phyloP scores from a whole-genome alignment of 129 eudicot species.

The Tanacetum coccineum region DNA sequence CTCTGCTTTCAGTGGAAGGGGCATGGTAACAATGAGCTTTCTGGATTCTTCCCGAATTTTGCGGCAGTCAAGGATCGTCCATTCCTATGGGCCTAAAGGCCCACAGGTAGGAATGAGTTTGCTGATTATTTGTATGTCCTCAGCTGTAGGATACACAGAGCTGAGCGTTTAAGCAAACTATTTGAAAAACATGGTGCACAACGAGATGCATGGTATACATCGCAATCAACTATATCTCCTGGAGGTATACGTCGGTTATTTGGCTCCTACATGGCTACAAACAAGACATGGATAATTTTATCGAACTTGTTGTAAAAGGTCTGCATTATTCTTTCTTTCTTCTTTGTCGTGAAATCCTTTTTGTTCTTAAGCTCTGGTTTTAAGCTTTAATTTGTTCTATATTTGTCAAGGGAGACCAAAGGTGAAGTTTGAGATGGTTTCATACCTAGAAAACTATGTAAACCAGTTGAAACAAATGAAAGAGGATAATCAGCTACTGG shows the following conservation, averaged over 20 bases:
- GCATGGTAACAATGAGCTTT: conserved; percentile 91
- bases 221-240: conserved; percentile 12
- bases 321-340: conserved; percentile 4
- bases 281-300: conserved; percentile 48
- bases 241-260: conserved; percentile 63
- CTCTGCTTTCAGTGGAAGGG: conserved; percentile 66
- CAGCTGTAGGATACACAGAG: conserved; percentile 79
- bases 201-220: conserved; percentile 53
- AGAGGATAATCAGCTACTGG: conserved; percentile 75
- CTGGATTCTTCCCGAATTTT: conserved; percentile 51
- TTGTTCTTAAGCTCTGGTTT: not conserved
- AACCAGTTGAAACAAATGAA: conserved; percentile 61
- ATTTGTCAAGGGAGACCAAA: conserved; percentile 53
- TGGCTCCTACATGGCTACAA: conserved; percentile 66
- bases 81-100: conserved; percentile 86
- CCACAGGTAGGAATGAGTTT: conserved; percentile 86
- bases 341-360: not conserved
- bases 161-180: conserved; percentile 67
- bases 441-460: conserved; percentile 58
- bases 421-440: conserved; percentile 60
- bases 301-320: conserved; percentile 61
- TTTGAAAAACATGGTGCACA: conserved; percentile 50
- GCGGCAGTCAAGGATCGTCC: conserved; percentile 59
- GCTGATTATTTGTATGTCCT: conserved; percentile 61
- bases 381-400: not conserved